A percentile compares a stretch with the other conserved stretches of the same genome.
Conservation (phyloP, 805 yeast genomes). For the Groenewaldozyma tartarivorans region DNA sequence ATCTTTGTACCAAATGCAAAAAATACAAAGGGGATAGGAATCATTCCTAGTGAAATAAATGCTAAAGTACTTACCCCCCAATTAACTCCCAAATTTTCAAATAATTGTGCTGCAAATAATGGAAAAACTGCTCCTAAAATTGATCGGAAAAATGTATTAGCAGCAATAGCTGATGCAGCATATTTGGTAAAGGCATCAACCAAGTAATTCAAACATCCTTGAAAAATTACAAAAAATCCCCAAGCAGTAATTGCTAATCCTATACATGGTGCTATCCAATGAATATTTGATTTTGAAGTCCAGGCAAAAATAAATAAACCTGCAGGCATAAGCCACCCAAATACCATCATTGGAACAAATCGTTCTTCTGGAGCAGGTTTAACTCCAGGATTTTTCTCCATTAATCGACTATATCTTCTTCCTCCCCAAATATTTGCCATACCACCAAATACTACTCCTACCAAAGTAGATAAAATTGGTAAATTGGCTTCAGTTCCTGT, state of each 20-base stretch:
- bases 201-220: conserved; percentile 49
- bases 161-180: conserved; percentile 60
- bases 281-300: conserved; percentile 39
- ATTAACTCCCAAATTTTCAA: conserved; percentile 37
- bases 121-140: conserved; percentile 56
- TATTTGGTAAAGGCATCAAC: conserved; percentile 49
- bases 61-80: conserved; percentile 52
- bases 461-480: conserved; percentile 27
- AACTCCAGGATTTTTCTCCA: conserved; percentile 28
- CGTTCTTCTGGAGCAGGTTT: conserved; percentile 52
- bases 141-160: conserved; percentile 51
- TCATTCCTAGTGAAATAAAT: conserved; percentile 36
- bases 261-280: conserved; percentile 49
- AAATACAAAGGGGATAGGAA: conserved; percentile 50
- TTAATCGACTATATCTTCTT: conserved; percentile 21
- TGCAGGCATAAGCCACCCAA: conserved; percentile 38
- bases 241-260: conserved; percentile 45
- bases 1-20: conserved; percentile 38
- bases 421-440: conserved; percentile 21
- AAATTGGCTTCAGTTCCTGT: conserved; percentile 22
- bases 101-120: conserved; percentile 45
- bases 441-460: conserved; percentile 28
- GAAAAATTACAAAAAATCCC: conserved; percentile 49
- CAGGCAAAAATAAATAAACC: conserved; percentile 58
- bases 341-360: conserved; percentile 42